These are phyloP conservation scores for Stephanocyclus meneghinianus DNA, from an alignment of 352 stramenopile genomes.

Conservation along the genomic window DNA sequence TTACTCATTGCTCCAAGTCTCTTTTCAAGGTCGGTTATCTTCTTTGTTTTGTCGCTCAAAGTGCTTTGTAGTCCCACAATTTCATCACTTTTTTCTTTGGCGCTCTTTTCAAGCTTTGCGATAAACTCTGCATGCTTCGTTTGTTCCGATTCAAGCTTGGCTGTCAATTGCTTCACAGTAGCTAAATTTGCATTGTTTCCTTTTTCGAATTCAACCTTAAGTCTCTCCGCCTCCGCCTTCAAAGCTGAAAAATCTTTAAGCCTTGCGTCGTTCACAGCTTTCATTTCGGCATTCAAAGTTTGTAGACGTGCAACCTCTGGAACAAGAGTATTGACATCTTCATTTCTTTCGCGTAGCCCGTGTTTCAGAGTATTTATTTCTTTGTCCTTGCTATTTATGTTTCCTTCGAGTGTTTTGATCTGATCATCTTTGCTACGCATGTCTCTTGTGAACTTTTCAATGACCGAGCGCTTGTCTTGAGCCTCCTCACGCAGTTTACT, in stretches of 20 bases:
- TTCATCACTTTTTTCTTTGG: slow-evolving; percentile 38
- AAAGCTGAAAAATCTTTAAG: slow-evolving; percentile 27
- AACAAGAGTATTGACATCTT: slow-evolving; percentile 45
- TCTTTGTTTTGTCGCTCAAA: slow-evolving; percentile 27
- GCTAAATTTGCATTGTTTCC: slow-evolving; percentile 28
- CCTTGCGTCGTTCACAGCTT: slow-evolving; percentile 36
- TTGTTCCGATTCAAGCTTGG: slow-evolving; percentile 27
- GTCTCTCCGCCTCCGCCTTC: slow-evolving; percentile 28
- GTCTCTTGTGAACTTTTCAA: slow-evolving; percentile 35
- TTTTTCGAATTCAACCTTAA: slow-evolving; percentile 42
- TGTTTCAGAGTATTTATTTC: slow-evolving; percentile 14
- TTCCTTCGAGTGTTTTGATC: slow-evolving; percentile 13
- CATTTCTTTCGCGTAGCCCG: slow-evolving; percentile 5
- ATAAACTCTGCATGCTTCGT: slow-evolving; percentile 39
- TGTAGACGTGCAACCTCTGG: slow-evolving; percentile 48
- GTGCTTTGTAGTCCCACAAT: slow-evolving; percentile 28
- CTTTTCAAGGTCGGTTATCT: slow-evolving; percentile 35
- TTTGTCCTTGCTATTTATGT: neutral
- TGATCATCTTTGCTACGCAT: slow-evolving; percentile 34
- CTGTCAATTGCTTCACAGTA: slow-evolving; percentile 30
- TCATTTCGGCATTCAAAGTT: slow-evolving; percentile 33
- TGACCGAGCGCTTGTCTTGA: slow-evolving; percentile 24
- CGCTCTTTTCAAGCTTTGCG: slow-evolving; percentile 31
- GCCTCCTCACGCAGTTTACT: slow-evolving; percentile 22
- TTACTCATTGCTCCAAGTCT: slow-evolving; percentile 30